phyloP scores from a whole-genome alignment of 768 basidiomycete genomes.

The Rhizopogon vesiculosus region DNA sequence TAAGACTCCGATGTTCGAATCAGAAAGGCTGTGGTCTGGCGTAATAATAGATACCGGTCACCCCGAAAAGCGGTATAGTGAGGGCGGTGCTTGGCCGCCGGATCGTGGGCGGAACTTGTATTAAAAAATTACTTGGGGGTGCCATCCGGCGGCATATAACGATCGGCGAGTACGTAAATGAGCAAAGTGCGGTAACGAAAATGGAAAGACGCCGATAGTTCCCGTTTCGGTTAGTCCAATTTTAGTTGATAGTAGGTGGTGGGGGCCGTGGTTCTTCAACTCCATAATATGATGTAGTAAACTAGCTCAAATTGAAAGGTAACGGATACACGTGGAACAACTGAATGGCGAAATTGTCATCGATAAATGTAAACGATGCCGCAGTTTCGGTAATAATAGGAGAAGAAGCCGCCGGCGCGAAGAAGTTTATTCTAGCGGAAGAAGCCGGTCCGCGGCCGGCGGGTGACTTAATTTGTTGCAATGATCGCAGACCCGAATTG shows the following conservation, averaged over 20 bases:
- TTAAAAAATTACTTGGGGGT: background rate
- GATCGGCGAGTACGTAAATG: conserved; percentile 9
- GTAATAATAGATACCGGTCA: background rate
- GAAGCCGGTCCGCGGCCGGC: conserved; percentile 22
- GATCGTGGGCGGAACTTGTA: background rate
- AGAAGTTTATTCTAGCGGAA: conserved; percentile 12
- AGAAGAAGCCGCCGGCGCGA: conserved; percentile 31
- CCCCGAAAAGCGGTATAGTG: background rate
- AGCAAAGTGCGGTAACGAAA: background rate
- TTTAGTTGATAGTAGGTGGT: too few relatives aligned
- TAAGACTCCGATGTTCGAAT: conserved; percentile 4
- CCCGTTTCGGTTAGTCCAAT: background rate
- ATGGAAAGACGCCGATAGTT: conserved; percentile 1
- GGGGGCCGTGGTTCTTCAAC: background rate
- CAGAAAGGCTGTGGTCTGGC: background rate
- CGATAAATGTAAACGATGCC: background rate
- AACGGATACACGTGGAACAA: background rate
- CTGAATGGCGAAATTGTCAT: background rate
- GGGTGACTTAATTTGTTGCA: conserved; percentile 3
- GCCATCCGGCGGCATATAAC: conserved; percentile 15
- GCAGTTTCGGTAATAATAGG: conserved; percentile 19
- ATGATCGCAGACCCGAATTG: conserved; percentile 13
- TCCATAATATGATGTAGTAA: too few relatives aligned
- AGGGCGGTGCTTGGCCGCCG: conserved; percentile 4
- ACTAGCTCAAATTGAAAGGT: background rate